Conservation (phyloP, 495 filamentous ascomycete genomes). For the Daldinia concentrica region DNA sequence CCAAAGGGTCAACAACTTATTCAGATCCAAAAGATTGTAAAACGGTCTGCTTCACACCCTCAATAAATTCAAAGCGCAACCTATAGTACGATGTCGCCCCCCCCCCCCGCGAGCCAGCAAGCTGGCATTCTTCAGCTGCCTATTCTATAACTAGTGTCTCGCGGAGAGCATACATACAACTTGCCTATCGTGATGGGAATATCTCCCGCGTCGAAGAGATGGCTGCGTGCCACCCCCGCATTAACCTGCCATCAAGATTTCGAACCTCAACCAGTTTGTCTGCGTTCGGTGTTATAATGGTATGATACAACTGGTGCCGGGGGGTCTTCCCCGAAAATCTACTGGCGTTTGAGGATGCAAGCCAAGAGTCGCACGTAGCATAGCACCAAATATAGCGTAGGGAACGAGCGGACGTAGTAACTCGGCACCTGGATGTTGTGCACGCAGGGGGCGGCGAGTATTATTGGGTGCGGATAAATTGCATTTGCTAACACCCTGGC, state of each 20-base stretch:
- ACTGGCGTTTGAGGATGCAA: slow-evolving; percentile 9
- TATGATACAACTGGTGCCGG: slow-evolving; percentile 2
- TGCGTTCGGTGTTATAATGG: slow-evolving; percentile 5
- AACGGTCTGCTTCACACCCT: slow-evolving; percentile 22
- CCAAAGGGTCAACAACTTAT: slow-evolving; percentile 13
- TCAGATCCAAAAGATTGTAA: slow-evolving; percentile 12
- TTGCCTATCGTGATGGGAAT: slow-evolving; percentile 16
- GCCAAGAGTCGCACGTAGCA: slow-evolving; percentile 18
- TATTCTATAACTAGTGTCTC: slow-evolving; percentile 18
- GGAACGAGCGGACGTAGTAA: slow-evolving; percentile 6
- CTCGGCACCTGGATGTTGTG: slow-evolving; percentile 12
- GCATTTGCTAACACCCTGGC: slow-evolving; percentile 9
- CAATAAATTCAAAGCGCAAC: not conserved
- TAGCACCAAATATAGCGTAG: not conserved
- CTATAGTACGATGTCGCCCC: slow-evolving; percentile 19
- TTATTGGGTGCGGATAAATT: slow-evolving; percentile 39
- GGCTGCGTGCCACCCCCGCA: slow-evolving; percentile 28
- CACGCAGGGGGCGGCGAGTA: not conserved
- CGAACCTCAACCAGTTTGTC: not conserved
- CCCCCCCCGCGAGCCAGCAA: slow-evolving; percentile 6
- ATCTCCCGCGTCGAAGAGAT: slow-evolving; percentile 27
- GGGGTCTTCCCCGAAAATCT: not conserved
- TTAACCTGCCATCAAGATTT: slow-evolving; percentile 21
- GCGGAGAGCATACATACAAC: slow-evolving; percentile 5
- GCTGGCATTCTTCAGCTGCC: slow-evolving; percentile 14